Evolutionary conservation across 1,284 basidiomycete species (phyloP).

Genomic region (Rhodotorula glutinis): DNA sequence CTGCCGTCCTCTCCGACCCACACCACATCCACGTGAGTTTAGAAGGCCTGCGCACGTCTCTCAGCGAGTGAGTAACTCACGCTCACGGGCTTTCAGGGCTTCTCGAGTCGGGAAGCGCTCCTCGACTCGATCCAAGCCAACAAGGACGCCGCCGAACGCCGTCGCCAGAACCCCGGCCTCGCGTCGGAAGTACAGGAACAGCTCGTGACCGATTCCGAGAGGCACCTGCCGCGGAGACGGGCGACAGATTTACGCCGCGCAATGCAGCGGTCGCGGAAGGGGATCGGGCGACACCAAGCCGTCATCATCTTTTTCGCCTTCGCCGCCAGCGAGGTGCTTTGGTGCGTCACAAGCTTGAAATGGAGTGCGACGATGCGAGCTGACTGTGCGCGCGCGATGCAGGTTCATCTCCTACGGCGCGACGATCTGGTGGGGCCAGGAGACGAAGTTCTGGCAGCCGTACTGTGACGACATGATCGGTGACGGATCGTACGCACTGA

Average conservation of each 20-base stretch:
- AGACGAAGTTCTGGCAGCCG: neutral
- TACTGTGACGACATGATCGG: constrained; percentile 6
- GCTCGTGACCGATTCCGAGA: neutral
- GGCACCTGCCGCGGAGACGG: neutral
- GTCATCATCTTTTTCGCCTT: neutral
- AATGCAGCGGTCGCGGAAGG: neutral
- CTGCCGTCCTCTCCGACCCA: constrained; percentile 1
- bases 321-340: constrained; percentile 1
- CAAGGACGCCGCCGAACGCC: too few species aligned
- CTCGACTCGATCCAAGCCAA: neutral
- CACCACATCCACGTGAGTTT: constrained; percentile 15
- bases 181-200: too few species aligned
- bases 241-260: neutral
- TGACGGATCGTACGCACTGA: neutral
- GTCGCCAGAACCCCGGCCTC: too few species aligned
- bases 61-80: too few species aligned
- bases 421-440: neutral
- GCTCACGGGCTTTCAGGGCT: too few species aligned
- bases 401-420: constrained; percentile 7
- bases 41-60: too few species aligned
- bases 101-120: neutral
- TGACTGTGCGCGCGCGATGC: too few species aligned
- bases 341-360: too few species aligned
- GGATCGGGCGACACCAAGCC: neutral
- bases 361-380: too few species aligned